Percentiles rank a stretch among this genome's conserved stretches.
These are phyloP conservation scores for Hymenotorrendiella dingleyae DNA, from an alignment of 2,329 filamentous ascomycete genomes.

Conservation along the genomic window DNA sequence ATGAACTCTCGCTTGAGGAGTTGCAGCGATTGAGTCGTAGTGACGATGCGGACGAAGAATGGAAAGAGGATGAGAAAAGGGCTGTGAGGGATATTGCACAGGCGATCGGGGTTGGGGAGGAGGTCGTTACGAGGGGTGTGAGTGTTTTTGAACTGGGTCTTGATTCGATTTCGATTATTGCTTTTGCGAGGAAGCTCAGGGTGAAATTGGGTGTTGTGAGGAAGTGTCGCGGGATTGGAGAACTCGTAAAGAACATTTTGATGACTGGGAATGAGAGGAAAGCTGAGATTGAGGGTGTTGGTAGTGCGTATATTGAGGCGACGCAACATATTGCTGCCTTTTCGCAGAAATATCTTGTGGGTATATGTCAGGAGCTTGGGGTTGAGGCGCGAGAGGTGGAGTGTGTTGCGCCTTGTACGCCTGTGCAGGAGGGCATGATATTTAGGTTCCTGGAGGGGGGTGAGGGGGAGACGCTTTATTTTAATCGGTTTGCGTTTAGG, in stretches of 20 bases:
- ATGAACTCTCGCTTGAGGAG: slow-evolving; percentile 48
- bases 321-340: slow-evolving; percentile 36
- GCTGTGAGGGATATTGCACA: slow-evolving; percentile 50
- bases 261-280: slow-evolving; percentile 8
- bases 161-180: slow-evolving; percentile 79
- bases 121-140: slow-evolving; percentile 42
- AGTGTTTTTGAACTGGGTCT: slow-evolving; percentile 83
- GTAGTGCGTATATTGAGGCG: slow-evolving; percentile 30
- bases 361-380: slow-evolving; percentile 42
- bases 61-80: slow-evolving; percentile 36
- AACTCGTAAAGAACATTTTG: slow-evolving; percentile 35
- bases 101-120: slow-evolving; percentile 30
- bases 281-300: too few relatives aligned
- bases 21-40: slow-evolving; percentile 50
- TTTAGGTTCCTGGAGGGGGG: slow-evolving; percentile 57
- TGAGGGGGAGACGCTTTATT: slow-evolving; percentile 56
- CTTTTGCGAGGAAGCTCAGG: slow-evolving; percentile 60
- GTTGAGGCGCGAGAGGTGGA: slow-evolving; percentile 54
- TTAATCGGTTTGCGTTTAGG: slow-evolving; percentile 64
- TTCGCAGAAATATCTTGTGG: slow-evolving; percentile 27
- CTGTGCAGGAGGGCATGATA: slow-evolving; percentile 82
- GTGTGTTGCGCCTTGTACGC: slow-evolving; percentile 73
- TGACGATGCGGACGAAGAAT: slow-evolving; percentile 26
- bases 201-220: slow-evolving; percentile 64
- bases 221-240: slow-evolving; percentile 47